Evolutionary conservation across 148 eudicot species (phyloP).

Genomic region (Pouteria glomerata): DNA sequence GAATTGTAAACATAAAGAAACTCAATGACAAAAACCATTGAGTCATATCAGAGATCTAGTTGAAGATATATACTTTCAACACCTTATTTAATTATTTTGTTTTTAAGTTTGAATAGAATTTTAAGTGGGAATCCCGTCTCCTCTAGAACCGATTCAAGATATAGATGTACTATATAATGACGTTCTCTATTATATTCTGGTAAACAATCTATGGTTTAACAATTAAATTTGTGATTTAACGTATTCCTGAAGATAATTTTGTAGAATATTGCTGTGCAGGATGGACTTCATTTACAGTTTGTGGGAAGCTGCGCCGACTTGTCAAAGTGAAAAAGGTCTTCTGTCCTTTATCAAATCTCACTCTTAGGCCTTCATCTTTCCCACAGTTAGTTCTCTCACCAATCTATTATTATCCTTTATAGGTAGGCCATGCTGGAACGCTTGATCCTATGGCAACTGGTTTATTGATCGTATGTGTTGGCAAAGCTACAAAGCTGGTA

Average conservation of each 20-base stretch:
- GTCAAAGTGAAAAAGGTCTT: conserved; percentile 88
- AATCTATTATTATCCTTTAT: conserved; percentile 9
- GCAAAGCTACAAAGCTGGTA: conserved; percentile 88
- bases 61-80: background rate
- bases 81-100: background rate
- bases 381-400: conserved; percentile 10
- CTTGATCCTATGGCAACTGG: conserved; percentile 99
- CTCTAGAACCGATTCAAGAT: background rate
- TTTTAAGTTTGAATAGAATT: conserved; percentile 1
- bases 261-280: conserved; percentile 38
- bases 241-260: background rate
- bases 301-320: conserved; percentile 91
- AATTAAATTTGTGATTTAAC: background rate
- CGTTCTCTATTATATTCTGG: too few species aligned
- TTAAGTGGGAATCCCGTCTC: background rate
- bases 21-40: background rate
- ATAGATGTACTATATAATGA: too few species aligned
- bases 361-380: background rate
- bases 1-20: background rate
- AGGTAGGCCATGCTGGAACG: conserved; percentile 99
- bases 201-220: too few species aligned
- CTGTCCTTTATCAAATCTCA: conserved; percentile 2
- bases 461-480: conserved; percentile 88
- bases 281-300: conserved; percentile 98
- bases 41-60: background rate